These are phyloP conservation scores for Tremella fuciformis DNA, from an alignment of 768 basidiomycete genomes.

Conservation along the genomic window DNA sequence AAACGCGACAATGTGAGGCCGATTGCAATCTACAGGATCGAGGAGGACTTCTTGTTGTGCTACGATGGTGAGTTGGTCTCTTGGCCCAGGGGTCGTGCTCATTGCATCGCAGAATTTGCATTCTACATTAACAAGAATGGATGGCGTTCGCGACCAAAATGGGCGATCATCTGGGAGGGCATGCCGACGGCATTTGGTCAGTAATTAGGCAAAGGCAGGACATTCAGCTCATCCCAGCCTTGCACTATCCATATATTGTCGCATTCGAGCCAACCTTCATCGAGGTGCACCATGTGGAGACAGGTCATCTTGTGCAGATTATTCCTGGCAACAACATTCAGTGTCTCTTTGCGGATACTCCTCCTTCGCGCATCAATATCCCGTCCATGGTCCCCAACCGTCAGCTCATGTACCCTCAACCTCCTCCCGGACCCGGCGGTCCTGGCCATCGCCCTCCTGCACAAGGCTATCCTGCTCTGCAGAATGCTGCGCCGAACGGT, in stretches of 20 bases:
- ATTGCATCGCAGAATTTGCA: conserved; percentile 71
- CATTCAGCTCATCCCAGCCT: conserved; percentile 58
- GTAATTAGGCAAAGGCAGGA: conserved; percentile 44
- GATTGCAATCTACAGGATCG: conserved; percentile 94
- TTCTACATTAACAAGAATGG: conserved; percentile 98
- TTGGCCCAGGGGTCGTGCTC: neutral
- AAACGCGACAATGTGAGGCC: conserved; percentile 83
- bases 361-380: conserved; percentile 73
- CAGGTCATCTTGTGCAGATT: conserved; percentile 85
- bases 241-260: conserved; percentile 93
- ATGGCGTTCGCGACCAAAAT: conserved; percentile 80
- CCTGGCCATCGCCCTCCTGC: conserved; percentile 3
- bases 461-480: conserved; percentile 10
- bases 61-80: conserved; percentile 74
- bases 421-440: conserved; percentile 3
- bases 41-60: conserved; percentile 93
- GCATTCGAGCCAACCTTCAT: conserved; percentile 96
- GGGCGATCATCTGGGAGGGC: conserved; percentile 98
- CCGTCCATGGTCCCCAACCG: conserved; percentile 54
- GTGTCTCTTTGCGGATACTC: conserved; percentile 88
- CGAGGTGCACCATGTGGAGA: conserved; percentile 93
- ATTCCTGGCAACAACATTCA: conserved; percentile 89
- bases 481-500: conserved; percentile 5
- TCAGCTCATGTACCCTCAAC: conserved; percentile 32
- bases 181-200: conserved; percentile 87